These are phyloP conservation scores for Tardiomyces digboiensis DNA, from an alignment of 1,139 yeast species.

Conservation along the genomic window DNA sequence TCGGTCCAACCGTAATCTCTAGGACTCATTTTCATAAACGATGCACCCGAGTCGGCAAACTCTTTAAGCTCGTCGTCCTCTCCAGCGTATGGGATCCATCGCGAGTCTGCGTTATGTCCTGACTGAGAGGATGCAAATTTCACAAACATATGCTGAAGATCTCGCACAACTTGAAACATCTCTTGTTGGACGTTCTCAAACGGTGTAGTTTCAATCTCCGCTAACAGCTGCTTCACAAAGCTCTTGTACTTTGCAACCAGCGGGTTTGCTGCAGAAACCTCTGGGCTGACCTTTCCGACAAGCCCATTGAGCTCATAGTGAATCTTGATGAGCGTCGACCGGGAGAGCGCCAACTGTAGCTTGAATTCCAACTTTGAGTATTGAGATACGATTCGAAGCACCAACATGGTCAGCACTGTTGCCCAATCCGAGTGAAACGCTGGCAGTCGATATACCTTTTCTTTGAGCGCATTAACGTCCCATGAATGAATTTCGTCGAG, in stretches of 20 bases:
- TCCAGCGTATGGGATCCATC: neutral
- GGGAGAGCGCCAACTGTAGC: conserved; percentile 24
- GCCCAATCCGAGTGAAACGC: conserved; percentile 23
- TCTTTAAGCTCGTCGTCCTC: conserved; percentile 1
- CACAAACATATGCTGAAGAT: conserved; percentile 25
- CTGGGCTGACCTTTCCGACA: conserved; percentile 9
- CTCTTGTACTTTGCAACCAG: conserved; percentile 22
- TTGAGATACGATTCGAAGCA: conserved; percentile 21
- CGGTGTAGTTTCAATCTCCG: conserved; percentile 24
- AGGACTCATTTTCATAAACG: neutral
- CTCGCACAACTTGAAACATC: conserved; percentile 26
- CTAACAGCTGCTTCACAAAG: conserved; percentile 24
- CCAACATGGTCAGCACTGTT: conserved; percentile 24
- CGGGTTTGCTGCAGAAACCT: conserved; percentile 7
- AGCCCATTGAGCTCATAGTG: conserved; percentile 24
- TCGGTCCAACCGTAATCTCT: neutral
- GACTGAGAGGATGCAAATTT: conserved; percentile 14
- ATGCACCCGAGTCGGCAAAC: neutral
- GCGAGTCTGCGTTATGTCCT: neutral
- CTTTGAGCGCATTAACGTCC: conserved; percentile 24
- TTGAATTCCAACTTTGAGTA: conserved; percentile 22
- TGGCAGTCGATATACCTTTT: conserved; percentile 18
- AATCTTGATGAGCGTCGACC: conserved; percentile 27
- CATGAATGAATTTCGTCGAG: conserved; percentile 21
- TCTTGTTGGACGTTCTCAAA: conserved; percentile 26